These are phyloP conservation scores for Terfezia boudieri DNA, from an alignment of 495 filamentous ascomycete species.

Conservation along the genomic window DNA sequence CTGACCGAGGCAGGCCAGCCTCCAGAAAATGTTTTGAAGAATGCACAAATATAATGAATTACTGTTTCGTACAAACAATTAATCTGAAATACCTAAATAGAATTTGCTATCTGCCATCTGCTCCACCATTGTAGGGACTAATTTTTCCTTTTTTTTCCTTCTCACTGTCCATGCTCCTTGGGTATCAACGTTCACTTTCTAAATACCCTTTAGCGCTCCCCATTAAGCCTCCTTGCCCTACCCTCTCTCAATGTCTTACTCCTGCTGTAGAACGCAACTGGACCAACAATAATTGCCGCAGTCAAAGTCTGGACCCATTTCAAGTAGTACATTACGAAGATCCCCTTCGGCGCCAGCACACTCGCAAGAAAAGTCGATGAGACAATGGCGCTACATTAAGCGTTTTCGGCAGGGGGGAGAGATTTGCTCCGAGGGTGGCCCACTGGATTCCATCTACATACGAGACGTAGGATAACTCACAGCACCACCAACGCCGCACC, in stretches of 20 bases:
- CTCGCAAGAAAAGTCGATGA: slow-evolving; percentile 65
- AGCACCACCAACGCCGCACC: too few relatives aligned
- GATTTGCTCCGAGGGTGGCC: slow-evolving; percentile 62
- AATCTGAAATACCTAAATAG: too few relatives aligned
- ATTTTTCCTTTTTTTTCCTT: too few relatives aligned
- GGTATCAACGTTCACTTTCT: too few relatives aligned
- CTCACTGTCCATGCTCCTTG: too few relatives aligned
- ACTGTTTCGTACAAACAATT: too few relatives aligned
- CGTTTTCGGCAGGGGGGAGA: slow-evolving; percentile 54
- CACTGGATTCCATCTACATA: slow-evolving; percentile 29
- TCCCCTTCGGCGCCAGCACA: slow-evolving; percentile 61
- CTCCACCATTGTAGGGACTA: too few relatives aligned
- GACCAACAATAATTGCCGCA: slow-evolving; percentile 39
- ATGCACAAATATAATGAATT: too few relatives aligned
- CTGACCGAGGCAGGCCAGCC: too few relatives aligned
- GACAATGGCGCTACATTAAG: slow-evolving; percentile 49
- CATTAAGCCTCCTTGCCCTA: slow-evolving; percentile 60
- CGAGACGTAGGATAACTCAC: too few relatives aligned
- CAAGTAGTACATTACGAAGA: slow-evolving; percentile 90
- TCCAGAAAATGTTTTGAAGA: too few relatives aligned
- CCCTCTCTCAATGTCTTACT: slow-evolving; percentile 84
- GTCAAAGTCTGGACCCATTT: slow-evolving; percentile 84
- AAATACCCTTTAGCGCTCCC: slow-evolving; percentile 35
- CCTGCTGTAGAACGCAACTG: slow-evolving; percentile 64
- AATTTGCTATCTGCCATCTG: too few relatives aligned